Conservation (phyloP, 192 early-diverging fungal genomes). For the Linnemannia exigua region DNA sequence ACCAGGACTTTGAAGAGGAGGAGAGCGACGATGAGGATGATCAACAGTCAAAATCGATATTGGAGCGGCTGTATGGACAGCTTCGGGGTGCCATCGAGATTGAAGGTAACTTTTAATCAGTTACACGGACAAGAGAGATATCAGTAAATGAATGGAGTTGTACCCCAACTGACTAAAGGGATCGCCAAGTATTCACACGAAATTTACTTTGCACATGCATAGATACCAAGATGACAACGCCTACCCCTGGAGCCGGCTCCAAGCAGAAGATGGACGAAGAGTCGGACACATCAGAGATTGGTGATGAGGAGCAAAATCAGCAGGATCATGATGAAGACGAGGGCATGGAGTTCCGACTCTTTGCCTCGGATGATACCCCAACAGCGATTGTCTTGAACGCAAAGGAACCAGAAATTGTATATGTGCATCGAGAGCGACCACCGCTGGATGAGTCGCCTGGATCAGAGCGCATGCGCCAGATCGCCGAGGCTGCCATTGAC, state of each 20-base stretch:
- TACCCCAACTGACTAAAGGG: neutral
- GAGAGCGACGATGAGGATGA: slow-evolving; percentile 30
- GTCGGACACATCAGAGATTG: neutral
- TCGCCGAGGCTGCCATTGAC: slow-evolving; percentile 35
- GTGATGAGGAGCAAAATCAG: neutral
- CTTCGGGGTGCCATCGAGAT: slow-evolving; percentile 36
- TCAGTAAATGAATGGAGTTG: neutral
- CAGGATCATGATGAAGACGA: slow-evolving; percentile 16
- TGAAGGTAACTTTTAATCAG: slow-evolving; percentile 9
- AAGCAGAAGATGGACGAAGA: neutral
- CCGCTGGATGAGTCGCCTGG: slow-evolving; percentile 35
- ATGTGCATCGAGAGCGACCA: slow-evolving; percentile 22
- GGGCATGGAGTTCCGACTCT: slow-evolving; percentile 43
- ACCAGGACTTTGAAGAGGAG: slow-evolving; percentile 1
- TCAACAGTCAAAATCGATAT: slow-evolving; percentile 16
- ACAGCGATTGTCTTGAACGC: slow-evolving; percentile 13
- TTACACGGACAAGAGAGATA: too few species aligned
- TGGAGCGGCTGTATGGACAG: slow-evolving; percentile 39
- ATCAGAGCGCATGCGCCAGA: slow-evolving; percentile 43
- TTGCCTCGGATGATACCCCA: slow-evolving; percentile 46
- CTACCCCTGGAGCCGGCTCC: neutral
- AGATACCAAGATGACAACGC: slow-evolving; percentile 2
- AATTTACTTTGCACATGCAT: neutral
- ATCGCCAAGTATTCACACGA: neutral
- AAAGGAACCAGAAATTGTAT: slow-evolving; percentile 11